Evolutionary conservation across 2,329 filamentous ascomycete species (phyloP).

Genomic region (Acrocalymma vagum): DNA sequence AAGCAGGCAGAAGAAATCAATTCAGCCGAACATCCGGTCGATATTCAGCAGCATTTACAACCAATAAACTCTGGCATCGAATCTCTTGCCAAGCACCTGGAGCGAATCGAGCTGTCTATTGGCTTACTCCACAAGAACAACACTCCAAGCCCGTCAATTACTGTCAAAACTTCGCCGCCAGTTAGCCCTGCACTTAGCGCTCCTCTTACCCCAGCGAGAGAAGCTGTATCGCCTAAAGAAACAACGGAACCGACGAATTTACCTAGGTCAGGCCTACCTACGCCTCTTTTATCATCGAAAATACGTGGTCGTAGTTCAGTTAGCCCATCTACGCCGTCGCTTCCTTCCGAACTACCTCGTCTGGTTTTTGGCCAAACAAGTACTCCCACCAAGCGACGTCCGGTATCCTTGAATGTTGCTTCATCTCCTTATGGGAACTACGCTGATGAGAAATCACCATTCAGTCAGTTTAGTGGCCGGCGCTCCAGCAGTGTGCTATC

Average conservation of each 20-base stretch:
- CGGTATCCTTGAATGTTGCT: conserved; percentile 6
- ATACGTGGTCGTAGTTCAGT: too few relatives aligned
- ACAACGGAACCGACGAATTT: too few relatives aligned
- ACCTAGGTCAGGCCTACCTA: too few relatives aligned
- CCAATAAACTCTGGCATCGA: neutral
- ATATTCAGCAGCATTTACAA: neutral
- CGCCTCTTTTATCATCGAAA: too few relatives aligned
- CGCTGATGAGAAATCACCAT: conserved; percentile 9
- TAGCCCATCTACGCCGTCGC: neutral
- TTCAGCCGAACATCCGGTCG: neutral
- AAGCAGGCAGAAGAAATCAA: neutral
- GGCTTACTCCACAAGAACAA: too few relatives aligned
- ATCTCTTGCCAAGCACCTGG: neutral
- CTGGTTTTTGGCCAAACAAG: conserved; percentile 13
- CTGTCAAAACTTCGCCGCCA: neutral
- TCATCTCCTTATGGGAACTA: conserved; percentile 13
- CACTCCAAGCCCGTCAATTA: neutral
- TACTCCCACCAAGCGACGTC: conserved; percentile 2
- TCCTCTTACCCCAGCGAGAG: too few relatives aligned
- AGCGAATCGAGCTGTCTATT: conserved; percentile 1
- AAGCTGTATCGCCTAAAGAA: too few relatives aligned
- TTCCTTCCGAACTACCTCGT: neutral
- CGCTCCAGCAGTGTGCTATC: neutral
- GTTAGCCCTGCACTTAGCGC: too few relatives aligned
- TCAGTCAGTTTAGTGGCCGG: conserved; percentile 1